Evolutionary conservation across 176 grass and related monocot genomes (phyloP).

Genomic region (Eragrostis nindensis): DNA sequence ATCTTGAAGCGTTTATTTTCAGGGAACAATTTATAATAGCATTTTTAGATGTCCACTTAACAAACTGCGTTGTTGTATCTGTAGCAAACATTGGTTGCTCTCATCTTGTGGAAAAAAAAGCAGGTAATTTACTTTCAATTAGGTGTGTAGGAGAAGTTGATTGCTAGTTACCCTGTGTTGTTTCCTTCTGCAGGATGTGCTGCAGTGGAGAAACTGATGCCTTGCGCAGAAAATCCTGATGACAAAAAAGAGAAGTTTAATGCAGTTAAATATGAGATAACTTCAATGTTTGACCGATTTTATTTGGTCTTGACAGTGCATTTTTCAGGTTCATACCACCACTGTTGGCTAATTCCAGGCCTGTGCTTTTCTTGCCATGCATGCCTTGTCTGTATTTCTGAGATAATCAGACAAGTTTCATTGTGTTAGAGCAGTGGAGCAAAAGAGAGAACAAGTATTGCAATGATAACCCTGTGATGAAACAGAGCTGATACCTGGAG

Average conservation of each 20-base stretch:
- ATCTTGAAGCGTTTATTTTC: background rate
- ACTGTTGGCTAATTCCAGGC: conserved; percentile 35
- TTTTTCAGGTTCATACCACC: conserved; percentile 35
- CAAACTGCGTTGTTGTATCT: background rate
- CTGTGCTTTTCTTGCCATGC: conserved; percentile 45
- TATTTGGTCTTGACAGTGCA: background rate
- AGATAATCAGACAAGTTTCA: no score
- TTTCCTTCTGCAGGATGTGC: conserved; percentile 38
- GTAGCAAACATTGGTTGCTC: background rate
- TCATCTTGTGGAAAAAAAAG: background rate
- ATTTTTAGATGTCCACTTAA: conserved; percentile 11
- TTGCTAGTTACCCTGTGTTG: conserved; percentile 47
- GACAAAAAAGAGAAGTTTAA: background rate
- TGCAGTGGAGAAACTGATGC: conserved; percentile 23
- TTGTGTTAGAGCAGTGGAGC: background rate
- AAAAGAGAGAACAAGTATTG: background rate
- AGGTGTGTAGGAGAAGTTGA: background rate
- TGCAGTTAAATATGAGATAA: background rate
- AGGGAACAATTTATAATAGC: background rate
- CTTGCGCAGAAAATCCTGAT: background rate
- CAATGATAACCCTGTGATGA: background rate
- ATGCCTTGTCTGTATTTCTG: conserved; percentile 90
- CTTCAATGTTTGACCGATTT: background rate
- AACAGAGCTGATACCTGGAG: conserved; percentile 65
- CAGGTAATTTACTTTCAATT: conserved; percentile 5